Conservation (phyloP, 345 rosid genomes). For the Eucalyptus dawsonii region DNA sequence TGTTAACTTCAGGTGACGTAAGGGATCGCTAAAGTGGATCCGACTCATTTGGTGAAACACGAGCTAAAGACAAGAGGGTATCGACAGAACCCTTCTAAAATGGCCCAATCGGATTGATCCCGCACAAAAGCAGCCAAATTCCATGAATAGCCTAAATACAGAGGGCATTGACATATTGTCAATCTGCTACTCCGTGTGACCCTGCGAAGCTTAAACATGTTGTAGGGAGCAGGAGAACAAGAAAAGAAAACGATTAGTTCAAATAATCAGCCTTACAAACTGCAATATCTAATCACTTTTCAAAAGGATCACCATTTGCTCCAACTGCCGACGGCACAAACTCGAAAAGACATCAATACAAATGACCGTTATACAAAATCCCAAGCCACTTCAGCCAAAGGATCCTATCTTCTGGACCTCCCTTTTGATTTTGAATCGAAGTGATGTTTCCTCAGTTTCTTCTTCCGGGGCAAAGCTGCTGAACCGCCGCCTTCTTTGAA, state of each 20-base stretch:
- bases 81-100: background rate
- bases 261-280: background rate
- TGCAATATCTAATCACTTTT: background rate
- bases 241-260: background rate
- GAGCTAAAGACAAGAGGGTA: too few species aligned
- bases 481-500: constrained; percentile 51
- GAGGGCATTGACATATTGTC: background rate
- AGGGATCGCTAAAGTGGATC: background rate
- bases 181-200: background rate
- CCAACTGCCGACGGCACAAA: background rate
- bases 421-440: constrained; percentile 58
- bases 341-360: background rate
- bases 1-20: background rate
- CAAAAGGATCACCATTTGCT: background rate
- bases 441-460: constrained; percentile 75
- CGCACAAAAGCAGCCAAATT: background rate
- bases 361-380: background rate
- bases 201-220: background rate
- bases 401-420: constrained; percentile 32
- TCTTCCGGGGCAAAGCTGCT: constrained; percentile 28
- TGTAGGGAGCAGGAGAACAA: background rate
- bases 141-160: background rate
- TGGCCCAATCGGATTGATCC: background rate
- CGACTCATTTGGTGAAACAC: background rate
- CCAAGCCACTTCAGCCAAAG: background rate